Base-by-base conservation (phyloP, 495 filamentous ascomycete genomes). In the Penicillium simplicissimum region DNA sequence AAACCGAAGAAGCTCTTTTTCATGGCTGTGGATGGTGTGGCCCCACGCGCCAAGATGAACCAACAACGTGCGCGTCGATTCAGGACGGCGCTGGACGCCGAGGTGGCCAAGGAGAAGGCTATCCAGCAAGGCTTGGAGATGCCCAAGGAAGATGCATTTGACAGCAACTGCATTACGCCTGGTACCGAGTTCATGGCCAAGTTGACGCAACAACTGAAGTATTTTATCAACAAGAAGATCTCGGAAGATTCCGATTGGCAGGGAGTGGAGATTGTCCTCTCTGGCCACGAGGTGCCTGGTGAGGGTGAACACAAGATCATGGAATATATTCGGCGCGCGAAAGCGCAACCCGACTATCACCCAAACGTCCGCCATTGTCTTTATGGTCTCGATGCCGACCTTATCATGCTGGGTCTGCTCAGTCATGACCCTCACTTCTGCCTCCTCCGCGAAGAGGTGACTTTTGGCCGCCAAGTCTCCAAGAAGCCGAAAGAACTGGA, bases 251-350 rank as follows among this genome's bases (percentile, higher is more conserved):
- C 85, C 28, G 94, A 99, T 59, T 98, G 96, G 96, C 94, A 99
- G 75, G 89, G 88, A 35, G 91, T 94, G 43, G 93, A 99, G 60
- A 89, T 99, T 66, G 90, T 99, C 23, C 83, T 99, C 45, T 99
- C 96, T 7, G 96, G 96, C 33, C 96, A 98, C 73, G 96, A 99
- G 79, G 93, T 97, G n/a, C 96, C 96, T 0, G 96, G 96, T 57
- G 96, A 99, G 76, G 96, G 96, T 57, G 96, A 98, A 76, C 95
- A 98, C 79, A 99, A 99, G 79, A 96, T 99, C 74, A 99, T 98
- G 96, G 96, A 99, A 74, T 98, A 98, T 72, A 99, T 99, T 73
- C 89, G 96, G 59, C 88, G 93, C 70, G 88, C 95, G 35, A 98
- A 98, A 81, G 90, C 93, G 45, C 96, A 99, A 71, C 89, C 91